Base-by-base conservation (phyloP, 2,329 filamentous ascomycete genomes). In the Neonectria neomacrospora region DNA sequence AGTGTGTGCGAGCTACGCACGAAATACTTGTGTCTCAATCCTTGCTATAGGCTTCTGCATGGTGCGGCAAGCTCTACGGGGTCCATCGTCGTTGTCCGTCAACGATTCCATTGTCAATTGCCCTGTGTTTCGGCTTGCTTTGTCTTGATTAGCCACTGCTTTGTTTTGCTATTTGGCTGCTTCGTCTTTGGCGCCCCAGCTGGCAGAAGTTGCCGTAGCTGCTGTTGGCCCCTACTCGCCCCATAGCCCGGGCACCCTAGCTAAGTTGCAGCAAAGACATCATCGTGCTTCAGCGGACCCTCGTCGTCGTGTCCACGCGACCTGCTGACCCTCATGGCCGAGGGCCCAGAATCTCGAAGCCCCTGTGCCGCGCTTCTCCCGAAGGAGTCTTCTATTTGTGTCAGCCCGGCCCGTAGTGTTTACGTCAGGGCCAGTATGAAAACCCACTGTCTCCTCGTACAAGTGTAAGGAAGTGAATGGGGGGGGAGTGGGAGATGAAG, bases 301-400 rank as follows among this genome's bases (percentile, higher is more conserved):
- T 65, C 62, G 63, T 64, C 52, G 28, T 58, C 51, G 54, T 67
- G 71, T 69, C 64, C 71, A 73, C 71, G 69, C 71, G 71, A 71
- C 71, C 48, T 64, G 59, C 63, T 42, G 50, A 62, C 59, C 54
- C 59, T 56, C 52, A 42, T n/a, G 41, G 34, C 56, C 41, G 54
- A 58, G 59, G 61, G 66, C 54, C 68, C 59, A 71, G 69, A 69
- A 61, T 68, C 66, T 60, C 67, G 59, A 59, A 53, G 59, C 52
- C 53, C 66, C 64, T 54, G 47, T 57, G 18, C 39, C 52, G 56
- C 50, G 37, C 52, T 54, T 54, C 53, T 58, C 58, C 54, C 37
- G 30, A 55, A 55, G 58, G 59, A 54, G 56, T 50, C 65, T 54
- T 62, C 54, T 26, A 48, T 54, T 58, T 54, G 18, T 18, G 60